Evolutionary conservation across 352 stramenopile genomes (phyloP).

Genomic region (Globisporangium polare): DNA sequence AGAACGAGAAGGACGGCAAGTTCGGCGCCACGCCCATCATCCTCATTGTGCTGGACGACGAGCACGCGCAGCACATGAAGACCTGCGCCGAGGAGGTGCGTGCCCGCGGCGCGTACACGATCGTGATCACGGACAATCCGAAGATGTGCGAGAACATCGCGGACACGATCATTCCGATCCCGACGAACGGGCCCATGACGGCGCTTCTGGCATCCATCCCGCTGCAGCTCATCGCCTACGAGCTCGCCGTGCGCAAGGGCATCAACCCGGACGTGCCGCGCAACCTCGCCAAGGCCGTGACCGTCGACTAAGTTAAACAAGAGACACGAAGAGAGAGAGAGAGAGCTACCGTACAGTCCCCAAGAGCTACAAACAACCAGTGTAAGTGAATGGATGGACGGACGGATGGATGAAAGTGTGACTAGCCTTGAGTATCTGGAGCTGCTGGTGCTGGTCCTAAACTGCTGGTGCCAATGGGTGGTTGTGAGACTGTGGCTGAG

Average conservation of each 20-base stretch:
- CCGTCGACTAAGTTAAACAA: slow-evolving; percentile 90
- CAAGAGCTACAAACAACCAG: neutral
- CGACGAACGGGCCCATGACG: slow-evolving; percentile 95
- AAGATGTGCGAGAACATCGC: slow-evolving; percentile 90
- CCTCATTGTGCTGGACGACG: slow-evolving; percentile 96
- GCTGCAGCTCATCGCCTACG: slow-evolving; percentile 98
- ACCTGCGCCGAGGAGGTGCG: slow-evolving; percentile 95
- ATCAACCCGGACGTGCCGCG: slow-evolving; percentile 98
- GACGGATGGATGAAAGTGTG: neutral
- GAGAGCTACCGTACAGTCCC: neutral
- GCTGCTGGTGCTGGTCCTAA: neutral
- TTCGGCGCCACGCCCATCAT: slow-evolving; percentile 97
- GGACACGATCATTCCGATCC: slow-evolving; percentile 94
- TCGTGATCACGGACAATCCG: slow-evolving; percentile 98
- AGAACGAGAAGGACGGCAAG: slow-evolving; percentile 90
- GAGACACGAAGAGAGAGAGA: neutral
- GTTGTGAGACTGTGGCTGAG: neutral
- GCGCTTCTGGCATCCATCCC: slow-evolving; percentile 95
- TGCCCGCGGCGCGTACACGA: slow-evolving; percentile 94
- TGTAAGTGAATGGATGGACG: neutral
- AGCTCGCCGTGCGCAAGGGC: slow-evolving; percentile 94
- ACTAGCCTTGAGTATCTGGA: neutral
- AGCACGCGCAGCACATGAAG: slow-evolving; percentile 95
- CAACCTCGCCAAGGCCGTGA: slow-evolving; percentile 99
- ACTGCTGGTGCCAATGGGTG: neutral